A percentile compares a stretch with the other conserved stretches of the same genome.
These are phyloP conservation scores for Penicillium sp. DNA, from an alignment of 2,329 filamentous ascomycete species.

Conservation along the genomic window DNA sequence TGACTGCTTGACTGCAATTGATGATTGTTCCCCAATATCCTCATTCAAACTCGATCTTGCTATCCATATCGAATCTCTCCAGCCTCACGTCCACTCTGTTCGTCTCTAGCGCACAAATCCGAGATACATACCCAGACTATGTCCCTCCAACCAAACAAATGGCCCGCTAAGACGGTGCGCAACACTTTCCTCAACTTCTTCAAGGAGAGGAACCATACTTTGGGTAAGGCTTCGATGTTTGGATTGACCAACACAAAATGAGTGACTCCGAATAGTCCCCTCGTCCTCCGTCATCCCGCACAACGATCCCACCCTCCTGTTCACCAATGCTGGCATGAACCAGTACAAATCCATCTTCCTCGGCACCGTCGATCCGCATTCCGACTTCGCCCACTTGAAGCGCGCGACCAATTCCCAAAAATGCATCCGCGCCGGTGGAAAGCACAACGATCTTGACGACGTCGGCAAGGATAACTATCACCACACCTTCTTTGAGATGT, in stretches of 20 bases:
- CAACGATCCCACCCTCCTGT: constrained; percentile 93
- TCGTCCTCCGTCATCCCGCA: constrained; percentile 93
- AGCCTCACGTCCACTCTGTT: no score
- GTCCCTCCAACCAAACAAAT: constrained; percentile 34
- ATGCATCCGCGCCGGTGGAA: constrained; percentile 94
- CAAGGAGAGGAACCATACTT: constrained; percentile 79
- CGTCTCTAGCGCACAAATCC: no score
- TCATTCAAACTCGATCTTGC: no score
- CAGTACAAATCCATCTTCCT: constrained; percentile 99
- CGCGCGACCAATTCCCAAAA: constrained; percentile 92
- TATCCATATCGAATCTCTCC: no score
- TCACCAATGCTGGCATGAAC: constrained; percentile 99
- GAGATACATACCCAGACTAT: no score
- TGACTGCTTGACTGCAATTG: no score
- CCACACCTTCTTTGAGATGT: constrained; percentile 99
- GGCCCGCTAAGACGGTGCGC: constrained; percentile 77
- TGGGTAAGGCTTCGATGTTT: constrained; percentile 57
- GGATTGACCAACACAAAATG: no score
- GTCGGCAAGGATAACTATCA: constrained; percentile 99
- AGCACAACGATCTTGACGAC: constrained; percentile 97
- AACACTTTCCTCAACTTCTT: constrained; percentile 91
- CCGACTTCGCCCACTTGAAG: constrained; percentile 82
- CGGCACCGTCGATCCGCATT: constrained; percentile 82
- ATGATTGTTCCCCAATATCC: no score
- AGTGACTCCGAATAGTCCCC: constrained; percentile 58